phyloP scores from a whole-genome alignment of 768 basidiomycete genomes.

The Leccinum aurantiacum region DNA sequence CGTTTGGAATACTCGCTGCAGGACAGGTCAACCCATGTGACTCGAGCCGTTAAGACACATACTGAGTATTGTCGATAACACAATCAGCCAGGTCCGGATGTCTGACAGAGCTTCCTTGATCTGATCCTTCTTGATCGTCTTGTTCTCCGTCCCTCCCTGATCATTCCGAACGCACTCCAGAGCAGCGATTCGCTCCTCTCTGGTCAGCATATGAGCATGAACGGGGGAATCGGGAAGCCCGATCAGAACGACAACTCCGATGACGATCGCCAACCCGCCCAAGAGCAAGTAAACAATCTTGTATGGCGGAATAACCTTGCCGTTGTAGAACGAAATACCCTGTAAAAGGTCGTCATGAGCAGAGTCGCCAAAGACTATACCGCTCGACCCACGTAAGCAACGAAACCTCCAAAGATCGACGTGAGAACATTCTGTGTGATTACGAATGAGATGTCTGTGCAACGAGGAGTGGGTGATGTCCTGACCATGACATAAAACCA shows the following conservation, averaged over 20 bases:
- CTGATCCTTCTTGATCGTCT: conserved; percentile 57
- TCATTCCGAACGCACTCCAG: conserved; percentile 68
- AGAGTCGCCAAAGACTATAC: neutral
- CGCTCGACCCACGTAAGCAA: conserved; percentile 49
- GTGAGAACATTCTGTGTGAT: conserved; percentile 55
- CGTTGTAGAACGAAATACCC: conserved; percentile 58
- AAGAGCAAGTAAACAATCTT: conserved; percentile 62
- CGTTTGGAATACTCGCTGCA: conserved; percentile 65
- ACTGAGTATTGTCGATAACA: conserved; percentile 59
- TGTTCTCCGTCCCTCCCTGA: conserved; percentile 63
- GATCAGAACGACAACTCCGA: conserved; percentile 55
- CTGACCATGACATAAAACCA: conserved; percentile 68
- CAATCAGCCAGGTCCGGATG: conserved; percentile 60
- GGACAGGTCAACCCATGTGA: neutral
- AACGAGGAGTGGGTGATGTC: neutral
- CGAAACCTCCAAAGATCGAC: conserved; percentile 59
- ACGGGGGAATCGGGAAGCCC: conserved; percentile 69
- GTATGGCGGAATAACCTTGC: conserved; percentile 50
- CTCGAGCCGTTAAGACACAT: conserved; percentile 15
- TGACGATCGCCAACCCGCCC: conserved; percentile 58
- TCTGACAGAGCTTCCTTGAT: conserved; percentile 57
- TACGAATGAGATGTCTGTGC: neutral
- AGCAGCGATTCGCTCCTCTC: conserved; percentile 60
- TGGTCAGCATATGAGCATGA: conserved; percentile 53
- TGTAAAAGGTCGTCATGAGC: conserved; percentile 19